Percentiles rank a stretch among this genome's conserved stretches.
phyloP scores from a whole-genome alignment of 306 rosid genomes.

The Ochetophila trinervis region DNA sequence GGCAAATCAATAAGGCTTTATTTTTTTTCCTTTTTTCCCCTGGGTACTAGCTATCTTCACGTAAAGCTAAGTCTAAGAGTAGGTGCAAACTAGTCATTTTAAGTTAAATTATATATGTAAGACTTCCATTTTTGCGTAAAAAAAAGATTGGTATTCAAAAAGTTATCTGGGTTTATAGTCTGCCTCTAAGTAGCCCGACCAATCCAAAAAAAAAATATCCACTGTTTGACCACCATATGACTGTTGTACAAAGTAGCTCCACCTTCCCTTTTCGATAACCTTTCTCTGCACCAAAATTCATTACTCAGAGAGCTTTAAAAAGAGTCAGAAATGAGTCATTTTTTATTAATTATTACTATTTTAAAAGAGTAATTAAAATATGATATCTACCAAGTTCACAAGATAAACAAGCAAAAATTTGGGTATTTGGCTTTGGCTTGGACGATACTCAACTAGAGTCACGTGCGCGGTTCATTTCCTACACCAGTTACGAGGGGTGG shows the following conservation, averaged over 20 bases:
- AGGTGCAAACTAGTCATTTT: constrained; percentile 7
- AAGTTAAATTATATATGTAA: background rate
- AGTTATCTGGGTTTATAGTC: background rate
- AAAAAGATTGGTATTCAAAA: background rate
- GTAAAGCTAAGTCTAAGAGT: background rate
- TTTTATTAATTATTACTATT: background rate
- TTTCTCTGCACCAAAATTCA: too few species aligned
- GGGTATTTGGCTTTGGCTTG: constrained; percentile 20
- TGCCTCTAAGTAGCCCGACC: constrained; percentile 36
- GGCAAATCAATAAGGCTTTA: constrained; percentile 2
- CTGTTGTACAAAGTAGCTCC: constrained; percentile 10
- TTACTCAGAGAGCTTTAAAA: too few species aligned
- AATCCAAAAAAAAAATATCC: constrained; percentile 3
- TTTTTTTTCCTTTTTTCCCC: too few species aligned
- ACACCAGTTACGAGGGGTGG: constrained; percentile 31
- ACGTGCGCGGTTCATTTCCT: constrained; percentile 26
- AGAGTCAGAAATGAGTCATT: too few species aligned
- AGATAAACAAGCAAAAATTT: constrained; percentile 3
- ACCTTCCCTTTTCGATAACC: too few species aligned
- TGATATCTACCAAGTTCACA: background rate
- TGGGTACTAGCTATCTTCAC: too few species aligned
- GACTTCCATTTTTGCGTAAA: background rate
- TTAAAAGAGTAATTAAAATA: background rate
- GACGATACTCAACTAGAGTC: constrained; percentile 37
- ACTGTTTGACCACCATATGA: constrained; percentile 37